phyloP scores from a whole-genome alignment of 306 rosid genomes.

The Hippophae gyantsensis region DNA sequence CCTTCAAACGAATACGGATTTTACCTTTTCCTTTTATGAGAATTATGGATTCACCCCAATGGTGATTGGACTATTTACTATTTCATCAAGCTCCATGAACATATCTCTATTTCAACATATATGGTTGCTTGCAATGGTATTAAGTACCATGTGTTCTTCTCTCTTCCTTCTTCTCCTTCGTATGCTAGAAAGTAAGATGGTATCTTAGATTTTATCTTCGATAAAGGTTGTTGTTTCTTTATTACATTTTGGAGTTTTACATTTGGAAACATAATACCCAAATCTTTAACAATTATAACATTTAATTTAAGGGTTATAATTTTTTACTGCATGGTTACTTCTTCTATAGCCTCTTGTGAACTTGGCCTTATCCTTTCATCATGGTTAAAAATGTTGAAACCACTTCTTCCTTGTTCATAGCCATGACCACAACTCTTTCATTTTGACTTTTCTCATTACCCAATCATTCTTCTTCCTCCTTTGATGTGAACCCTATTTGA shows the following conservation, averaged over 20 bases:
- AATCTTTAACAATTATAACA: conserved; percentile 1
- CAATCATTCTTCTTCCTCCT: background rate
- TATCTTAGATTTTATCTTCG: background rate
- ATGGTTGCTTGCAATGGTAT: background rate
- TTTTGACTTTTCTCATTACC: background rate
- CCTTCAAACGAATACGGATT: background rate
- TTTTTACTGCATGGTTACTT: background rate
- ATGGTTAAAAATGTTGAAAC: background rate
- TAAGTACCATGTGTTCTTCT: background rate
- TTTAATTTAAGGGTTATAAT: conserved; percentile 1
- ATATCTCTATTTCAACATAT: background rate
- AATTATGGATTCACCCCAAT: background rate
- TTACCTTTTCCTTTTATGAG: background rate
- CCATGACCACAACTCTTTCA: background rate
- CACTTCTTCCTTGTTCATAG: background rate
- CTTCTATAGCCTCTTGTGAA: background rate
- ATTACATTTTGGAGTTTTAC: background rate
- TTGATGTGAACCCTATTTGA: background rate
- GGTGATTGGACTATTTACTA: background rate
- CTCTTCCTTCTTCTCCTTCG: background rate
- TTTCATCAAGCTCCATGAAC: background rate
- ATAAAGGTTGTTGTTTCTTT: background rate
- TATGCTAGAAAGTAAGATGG: background rate
- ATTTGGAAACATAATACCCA: background rate
- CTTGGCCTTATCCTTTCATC: background rate